These are phyloP conservation scores for Camptophora hylomeconis DNA, from an alignment of 2,329 filamentous ascomycete species.

Conservation along the genomic window DNA sequence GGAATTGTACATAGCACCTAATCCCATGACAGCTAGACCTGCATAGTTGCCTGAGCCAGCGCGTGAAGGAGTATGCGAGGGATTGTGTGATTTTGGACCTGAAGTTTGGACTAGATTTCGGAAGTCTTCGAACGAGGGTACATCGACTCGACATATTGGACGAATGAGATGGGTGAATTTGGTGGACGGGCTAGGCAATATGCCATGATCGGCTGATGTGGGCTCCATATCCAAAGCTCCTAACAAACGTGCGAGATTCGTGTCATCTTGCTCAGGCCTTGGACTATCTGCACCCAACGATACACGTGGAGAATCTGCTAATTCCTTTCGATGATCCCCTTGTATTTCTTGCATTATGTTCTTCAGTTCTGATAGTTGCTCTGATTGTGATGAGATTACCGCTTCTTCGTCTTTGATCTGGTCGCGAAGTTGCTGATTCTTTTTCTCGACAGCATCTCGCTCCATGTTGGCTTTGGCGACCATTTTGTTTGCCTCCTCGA, in stretches of 20 bases:
- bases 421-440: constrained; percentile 74
- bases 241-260: constrained; percentile 39
- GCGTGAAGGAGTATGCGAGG: constrained; percentile 39
- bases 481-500: constrained; percentile 98
- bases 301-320: constrained; percentile 53
- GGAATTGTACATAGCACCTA: constrained; percentile 25
- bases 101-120: constrained; percentile 55
- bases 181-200: constrained; percentile 49
- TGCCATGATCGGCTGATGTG: constrained; percentile 34
- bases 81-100: constrained; percentile 28
- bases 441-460: constrained; percentile 65
- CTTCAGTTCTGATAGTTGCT: constrained; percentile 86
- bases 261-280: constrained; percentile 44
- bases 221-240: constrained; percentile 46
- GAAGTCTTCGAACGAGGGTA: constrained; percentile 75
- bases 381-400: constrained; percentile 77
- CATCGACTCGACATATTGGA: constrained; percentile 69
- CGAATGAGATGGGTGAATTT: constrained; percentile 75
- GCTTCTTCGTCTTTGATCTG: constrained; percentile 79
- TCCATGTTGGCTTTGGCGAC: constrained; percentile 80
- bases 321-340: constrained; percentile 52
- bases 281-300: constrained; percentile 69
- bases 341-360: constrained; percentile 76
- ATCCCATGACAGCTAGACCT: constrained; percentile 46
- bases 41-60: constrained; percentile 60